Conservation (phyloP, 345 rosid genomes). For the Camelina hispida region DNA sequence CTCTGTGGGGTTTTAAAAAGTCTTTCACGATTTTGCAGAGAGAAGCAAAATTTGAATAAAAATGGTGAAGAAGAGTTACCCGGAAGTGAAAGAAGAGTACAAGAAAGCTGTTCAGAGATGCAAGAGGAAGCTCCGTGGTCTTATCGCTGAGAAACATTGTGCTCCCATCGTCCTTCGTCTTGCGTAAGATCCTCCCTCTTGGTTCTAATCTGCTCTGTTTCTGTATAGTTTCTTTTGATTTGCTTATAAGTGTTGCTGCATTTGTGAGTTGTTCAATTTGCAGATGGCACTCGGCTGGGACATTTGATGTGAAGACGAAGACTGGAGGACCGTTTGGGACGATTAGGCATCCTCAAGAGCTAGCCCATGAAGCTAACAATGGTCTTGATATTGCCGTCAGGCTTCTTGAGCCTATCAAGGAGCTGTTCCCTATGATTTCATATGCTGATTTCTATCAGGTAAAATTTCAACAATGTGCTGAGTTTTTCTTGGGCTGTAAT, state of each 20-base stretch:
- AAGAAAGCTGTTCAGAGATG: conserved; percentile 65
- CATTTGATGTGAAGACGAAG: conserved; percentile 69
- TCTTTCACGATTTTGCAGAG: conserved; percentile 1
- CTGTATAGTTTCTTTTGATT: background rate
- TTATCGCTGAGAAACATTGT: conserved; percentile 79
- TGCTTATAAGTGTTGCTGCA: background rate
- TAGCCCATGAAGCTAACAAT: conserved; percentile 75
- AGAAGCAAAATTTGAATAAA: background rate
- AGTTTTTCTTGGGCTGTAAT: background rate
- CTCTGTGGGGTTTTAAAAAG: background rate
- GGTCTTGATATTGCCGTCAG: conserved; percentile 91
- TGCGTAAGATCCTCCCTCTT: conserved; percentile 52
- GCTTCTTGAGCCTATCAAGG: conserved; percentile 76
- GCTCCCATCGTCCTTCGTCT: conserved; percentile 89
- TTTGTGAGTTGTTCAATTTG: background rate
- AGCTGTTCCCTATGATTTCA: conserved; percentile 66
- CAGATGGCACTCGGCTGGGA: conserved; percentile 98
- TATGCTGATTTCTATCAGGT: conserved; percentile 90
- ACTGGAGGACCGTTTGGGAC: conserved; percentile 96
- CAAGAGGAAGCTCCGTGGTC: conserved; percentile 80
- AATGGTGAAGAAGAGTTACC: conserved; percentile 67
- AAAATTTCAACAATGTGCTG: background rate
- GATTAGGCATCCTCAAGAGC: conserved; percentile 68
- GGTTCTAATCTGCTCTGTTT: background rate
- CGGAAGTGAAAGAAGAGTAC: conserved; percentile 76